Base-by-base conservation (phyloP, 2,329 filamentous ascomycete genomes). In the Colletotrichum sp. region DNA sequence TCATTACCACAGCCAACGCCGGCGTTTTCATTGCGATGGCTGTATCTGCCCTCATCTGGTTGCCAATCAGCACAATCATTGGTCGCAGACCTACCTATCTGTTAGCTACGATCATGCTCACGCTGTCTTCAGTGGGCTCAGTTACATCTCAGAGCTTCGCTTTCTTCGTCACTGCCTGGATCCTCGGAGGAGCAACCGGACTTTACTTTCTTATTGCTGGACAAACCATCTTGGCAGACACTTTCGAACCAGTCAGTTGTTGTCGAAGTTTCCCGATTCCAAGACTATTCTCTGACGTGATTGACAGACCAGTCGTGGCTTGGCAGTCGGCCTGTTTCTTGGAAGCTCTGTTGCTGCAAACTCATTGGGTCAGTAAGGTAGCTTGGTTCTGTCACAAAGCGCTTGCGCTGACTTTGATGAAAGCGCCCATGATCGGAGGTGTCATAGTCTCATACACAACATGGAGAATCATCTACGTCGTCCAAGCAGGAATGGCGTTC, bases 11-110 rank as follows among this genome's bases (percentile, higher is more conserved):
- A 55, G 93, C 90, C 80, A 96, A 96, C 84, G 94, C 94, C 0
- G 84, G 93, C 18, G 95, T 95, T 79, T 89, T 95, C 86, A 83
- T 93, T 6, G 92, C 93, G 79, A 96, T 96, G 94, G 94, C 93
- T 0, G 72, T 95, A 4, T 91, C 89, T 14, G 92, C 94, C 2
- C 89, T 92, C 9, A 89, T 95, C 68, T 96, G 93, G 90, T 94
- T 94, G 0, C 94, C 94, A 0, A 85, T 95, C 75, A 94, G 93
- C 78, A 90, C 57, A 4, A 55, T 77, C 14, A 34, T 77, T 7
- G 75, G 75, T 18, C 55, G 55, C 24, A 59, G 55, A 4, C 21
- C 21, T 28, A 28, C 55, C 55, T 59, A 59, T 28, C 55, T 59
- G 0, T 12, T 59, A 21, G 55, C 55, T 18, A 59, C 55, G 0